Evolutionary conservation across 202 grass and related monocot species (phyloP).

Genomic region (Elaeis oleifera): DNA sequence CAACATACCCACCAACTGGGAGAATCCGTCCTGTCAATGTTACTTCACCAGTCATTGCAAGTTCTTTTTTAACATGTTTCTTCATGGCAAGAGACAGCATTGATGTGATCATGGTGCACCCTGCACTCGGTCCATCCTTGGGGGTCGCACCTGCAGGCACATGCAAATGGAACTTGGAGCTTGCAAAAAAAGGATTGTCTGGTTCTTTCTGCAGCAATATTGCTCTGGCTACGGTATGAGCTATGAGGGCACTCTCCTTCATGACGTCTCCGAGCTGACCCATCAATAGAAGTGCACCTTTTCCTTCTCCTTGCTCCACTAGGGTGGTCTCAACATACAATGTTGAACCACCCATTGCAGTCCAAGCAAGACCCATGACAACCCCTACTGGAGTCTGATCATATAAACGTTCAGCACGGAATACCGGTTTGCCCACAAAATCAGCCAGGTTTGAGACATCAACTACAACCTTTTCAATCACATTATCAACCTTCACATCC

Average conservation of each 20-base stretch:
- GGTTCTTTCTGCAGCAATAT: constrained; percentile 63
- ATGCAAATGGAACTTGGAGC: constrained; percentile 82
- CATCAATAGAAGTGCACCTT: constrained; percentile 71
- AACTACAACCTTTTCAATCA: constrained; percentile 51
- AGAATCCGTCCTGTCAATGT: constrained; percentile 81
- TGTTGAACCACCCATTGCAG: constrained; percentile 84
- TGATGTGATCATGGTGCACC: constrained; percentile 92
- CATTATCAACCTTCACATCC: constrained; percentile 10
- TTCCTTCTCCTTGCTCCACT: constrained; percentile 80
- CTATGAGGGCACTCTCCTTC: constrained; percentile 97
- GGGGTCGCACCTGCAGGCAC: constrained; percentile 87
- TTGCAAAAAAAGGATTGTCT: constrained; percentile 65
- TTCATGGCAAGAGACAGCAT: constrained; percentile 89
- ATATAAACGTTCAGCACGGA: constrained; percentile 88
- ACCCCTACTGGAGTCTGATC: constrained; percentile 87
- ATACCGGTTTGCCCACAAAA: constrained; percentile 94
- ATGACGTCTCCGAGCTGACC: constrained; percentile 96
- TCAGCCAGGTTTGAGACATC: constrained; percentile 62
- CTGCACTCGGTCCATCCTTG: constrained; percentile 93
- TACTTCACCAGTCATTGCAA: constrained; percentile 97
- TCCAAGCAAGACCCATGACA: constrained; percentile 98
- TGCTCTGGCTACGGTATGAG: constrained; percentile 71
- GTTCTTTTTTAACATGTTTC: constrained; percentile 61
- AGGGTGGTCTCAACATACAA: constrained; percentile 70
- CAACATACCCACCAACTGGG: constrained; percentile 62